phyloP scores from a whole-genome alignment of 495 filamentous ascomycete genomes.

The Stereocaulon alpinum region DNA sequence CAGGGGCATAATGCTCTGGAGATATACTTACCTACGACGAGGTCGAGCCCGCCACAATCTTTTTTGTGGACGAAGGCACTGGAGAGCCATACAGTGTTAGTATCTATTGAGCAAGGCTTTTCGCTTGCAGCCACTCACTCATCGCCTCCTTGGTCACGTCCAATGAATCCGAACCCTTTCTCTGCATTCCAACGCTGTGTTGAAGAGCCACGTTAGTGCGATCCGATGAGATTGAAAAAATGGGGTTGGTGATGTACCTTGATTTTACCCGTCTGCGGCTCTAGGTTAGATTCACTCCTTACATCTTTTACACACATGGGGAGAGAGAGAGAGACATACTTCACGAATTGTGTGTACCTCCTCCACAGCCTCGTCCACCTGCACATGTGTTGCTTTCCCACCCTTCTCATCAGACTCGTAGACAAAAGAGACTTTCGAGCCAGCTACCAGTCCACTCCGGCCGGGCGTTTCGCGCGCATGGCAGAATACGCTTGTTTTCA shows the following conservation, averaged over 20 bases:
- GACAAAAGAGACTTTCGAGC: constrained; percentile 13
- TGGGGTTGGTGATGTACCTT: not conserved
- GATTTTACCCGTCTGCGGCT: constrained; percentile 7
- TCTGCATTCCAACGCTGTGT: constrained; percentile 12
- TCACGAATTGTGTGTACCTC: not conserved
- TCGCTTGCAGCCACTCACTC: not conserved
- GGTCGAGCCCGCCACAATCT: constrained; percentile 10
- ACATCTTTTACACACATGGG: not conserved
- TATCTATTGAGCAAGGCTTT: not conserved
- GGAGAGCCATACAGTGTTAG: not conserved
- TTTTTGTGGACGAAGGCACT: constrained; percentile 14
- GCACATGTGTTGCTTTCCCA: constrained; percentile 11
- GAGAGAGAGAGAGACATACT: not conserved
- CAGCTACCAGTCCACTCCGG: not conserved
- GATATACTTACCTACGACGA: not conserved
- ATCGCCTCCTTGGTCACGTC: constrained; percentile 3
- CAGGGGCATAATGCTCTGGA: too few species aligned
- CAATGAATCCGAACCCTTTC: constrained; percentile 17
- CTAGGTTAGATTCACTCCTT: not conserved
- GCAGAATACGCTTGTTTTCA: constrained; percentile 9
- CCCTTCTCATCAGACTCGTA: constrained; percentile 11
- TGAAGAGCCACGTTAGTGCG: not conserved
- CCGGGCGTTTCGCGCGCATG: constrained; percentile 5
- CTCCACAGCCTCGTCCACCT: constrained; percentile 10
- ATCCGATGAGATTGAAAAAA: not conserved